Conservation (phyloP, 768 basidiomycete species). For the Suillus paluster region DNA sequence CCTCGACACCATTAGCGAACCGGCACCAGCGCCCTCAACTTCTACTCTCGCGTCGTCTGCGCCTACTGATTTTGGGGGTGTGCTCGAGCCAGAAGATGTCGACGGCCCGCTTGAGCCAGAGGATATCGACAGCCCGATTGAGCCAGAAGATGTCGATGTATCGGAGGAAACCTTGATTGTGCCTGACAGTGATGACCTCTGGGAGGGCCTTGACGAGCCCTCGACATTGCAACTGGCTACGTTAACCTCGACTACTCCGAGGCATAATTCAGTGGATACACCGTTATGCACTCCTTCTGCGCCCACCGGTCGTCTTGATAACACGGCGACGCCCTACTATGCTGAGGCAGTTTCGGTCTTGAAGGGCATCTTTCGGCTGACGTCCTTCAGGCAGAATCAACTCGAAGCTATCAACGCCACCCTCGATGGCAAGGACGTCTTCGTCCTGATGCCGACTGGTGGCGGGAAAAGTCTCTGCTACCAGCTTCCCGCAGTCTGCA, state of each 20-base stretch:
- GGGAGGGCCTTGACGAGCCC: slow-evolving; percentile 48
- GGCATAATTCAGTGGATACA: slow-evolving; percentile 18
- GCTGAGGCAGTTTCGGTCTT: slow-evolving; percentile 35
- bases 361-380: slow-evolving; percentile 58
- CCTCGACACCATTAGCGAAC: slow-evolving; percentile 3
- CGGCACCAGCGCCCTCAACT: slow-evolving; percentile 5
- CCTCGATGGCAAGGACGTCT: slow-evolving; percentile 82
- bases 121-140: slow-evolving; percentile 14
- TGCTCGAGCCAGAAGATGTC: slow-evolving; percentile 2
- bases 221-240: slow-evolving; percentile 34
- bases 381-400: slow-evolving; percentile 80
- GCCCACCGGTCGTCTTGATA: slow-evolving; percentile 26
- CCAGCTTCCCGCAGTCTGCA: slow-evolving; percentile 88
- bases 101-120: slow-evolving; percentile 24
- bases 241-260: slow-evolving; percentile 25
- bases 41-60: not conserved
- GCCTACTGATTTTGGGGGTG: not conserved
- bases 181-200: slow-evolving; percentile 51
- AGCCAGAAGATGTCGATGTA: slow-evolving; percentile 26
- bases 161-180: slow-evolving; percentile 25
- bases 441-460: slow-evolving; percentile 96
- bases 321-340: slow-evolving; percentile 37
- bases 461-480: slow-evolving; percentile 91
- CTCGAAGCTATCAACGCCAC: slow-evolving; percentile 84
- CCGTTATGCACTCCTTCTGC: slow-evolving; percentile 10